A percentile compares a stretch with the other conserved stretches of the same genome.
Evolutionary conservation across 257 asterid genomes (phyloP).

Genomic region (Solanum dulcamara): DNA sequence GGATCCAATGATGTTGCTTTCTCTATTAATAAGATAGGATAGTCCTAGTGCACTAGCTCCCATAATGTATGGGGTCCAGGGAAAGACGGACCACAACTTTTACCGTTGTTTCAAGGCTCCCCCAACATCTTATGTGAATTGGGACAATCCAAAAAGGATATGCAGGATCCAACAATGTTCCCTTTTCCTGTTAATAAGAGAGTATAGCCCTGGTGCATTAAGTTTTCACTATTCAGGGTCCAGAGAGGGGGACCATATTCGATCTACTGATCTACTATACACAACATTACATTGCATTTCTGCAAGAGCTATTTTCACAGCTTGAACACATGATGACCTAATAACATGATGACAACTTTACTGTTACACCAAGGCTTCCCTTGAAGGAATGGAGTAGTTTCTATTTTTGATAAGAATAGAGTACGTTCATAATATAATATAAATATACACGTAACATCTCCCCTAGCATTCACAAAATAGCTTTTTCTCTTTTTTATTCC

Average conservation of each 20-base stretch:
- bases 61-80: not conserved
- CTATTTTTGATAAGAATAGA: not conserved
- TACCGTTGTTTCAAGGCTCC: not conserved
- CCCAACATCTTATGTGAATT: not conserved
- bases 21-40: not conserved
- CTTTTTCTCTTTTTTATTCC: not conserved
- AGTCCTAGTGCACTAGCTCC: not conserved
- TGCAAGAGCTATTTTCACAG: not conserved
- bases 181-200: not conserved
- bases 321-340: not conserved
- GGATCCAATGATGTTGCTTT: not conserved
- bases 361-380: not conserved
- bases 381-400: not conserved
- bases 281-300: not conserved
- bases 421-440: not conserved
- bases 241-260: not conserved
- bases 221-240: not conserved
- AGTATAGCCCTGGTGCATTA: no score
- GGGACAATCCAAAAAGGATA: not conserved
- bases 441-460: not conserved
- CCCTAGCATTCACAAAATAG: not conserved
- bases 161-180: not conserved
- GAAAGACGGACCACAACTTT: not conserved
- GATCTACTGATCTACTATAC: not conserved
- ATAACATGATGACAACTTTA: not conserved